These are phyloP conservation scores for Neonectria hederae DNA, from an alignment of 2,329 filamentous ascomycete genomes.

Conservation along the genomic window DNA sequence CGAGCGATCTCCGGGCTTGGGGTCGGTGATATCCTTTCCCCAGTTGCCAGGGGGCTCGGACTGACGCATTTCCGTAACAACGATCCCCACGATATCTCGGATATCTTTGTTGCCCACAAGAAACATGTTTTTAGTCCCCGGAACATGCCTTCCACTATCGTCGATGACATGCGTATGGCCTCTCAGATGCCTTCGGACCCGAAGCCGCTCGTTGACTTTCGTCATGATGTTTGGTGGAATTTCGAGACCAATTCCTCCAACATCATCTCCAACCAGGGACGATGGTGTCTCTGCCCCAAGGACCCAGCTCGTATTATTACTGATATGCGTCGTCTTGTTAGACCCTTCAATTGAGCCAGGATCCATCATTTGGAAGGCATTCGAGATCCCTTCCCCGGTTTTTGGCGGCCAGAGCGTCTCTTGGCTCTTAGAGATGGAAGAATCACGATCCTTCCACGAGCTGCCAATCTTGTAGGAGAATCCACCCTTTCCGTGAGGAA, in stretches of 20 bases:
- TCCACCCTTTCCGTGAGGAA: constrained; percentile 11
- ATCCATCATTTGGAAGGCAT: not conserved
- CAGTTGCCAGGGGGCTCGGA: not conserved
- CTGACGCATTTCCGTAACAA: constrained; percentile 29
- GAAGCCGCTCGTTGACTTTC: constrained; percentile 36
- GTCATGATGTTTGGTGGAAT: constrained; percentile 16
- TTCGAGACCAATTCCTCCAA: not conserved
- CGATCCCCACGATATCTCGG: constrained; percentile 35
- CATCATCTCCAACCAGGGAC: not conserved
- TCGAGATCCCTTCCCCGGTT: not conserved
- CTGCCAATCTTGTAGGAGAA: constrained; percentile 24
- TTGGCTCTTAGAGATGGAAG: constrained; percentile 8
- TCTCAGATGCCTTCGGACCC: constrained; percentile 24
- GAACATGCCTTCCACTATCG: constrained; percentile 21
- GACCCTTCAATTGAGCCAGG: not conserved
- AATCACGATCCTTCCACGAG: constrained; percentile 21
- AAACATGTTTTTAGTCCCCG: constrained; percentile 30
- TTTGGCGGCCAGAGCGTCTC: constrained; percentile 19
- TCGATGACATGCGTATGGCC: constrained; percentile 30
- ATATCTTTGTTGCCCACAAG: constrained; percentile 38
- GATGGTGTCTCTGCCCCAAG: not conserved
- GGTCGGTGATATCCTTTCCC: constrained; percentile 17
- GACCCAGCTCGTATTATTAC: too few relatives aligned
- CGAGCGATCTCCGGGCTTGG: constrained; percentile 13
- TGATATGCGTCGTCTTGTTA: not conserved